Conservation (phyloP, 129 eudicot species). For the Arctium lappa region DNA sequence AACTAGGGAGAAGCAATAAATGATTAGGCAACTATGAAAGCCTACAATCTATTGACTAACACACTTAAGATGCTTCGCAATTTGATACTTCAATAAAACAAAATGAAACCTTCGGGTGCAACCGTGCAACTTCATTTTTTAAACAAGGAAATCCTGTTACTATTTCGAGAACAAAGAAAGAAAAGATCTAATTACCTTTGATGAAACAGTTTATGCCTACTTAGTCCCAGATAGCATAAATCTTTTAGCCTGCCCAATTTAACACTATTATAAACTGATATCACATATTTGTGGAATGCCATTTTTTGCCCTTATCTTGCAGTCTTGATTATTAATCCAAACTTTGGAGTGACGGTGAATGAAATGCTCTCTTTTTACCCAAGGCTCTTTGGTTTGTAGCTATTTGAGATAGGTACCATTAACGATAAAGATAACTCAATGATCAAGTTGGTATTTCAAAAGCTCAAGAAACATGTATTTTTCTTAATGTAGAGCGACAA, state of each 20-base stretch:
- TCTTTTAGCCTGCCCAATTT: background rate
- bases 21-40: background rate
- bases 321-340: background rate
- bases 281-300: background rate
- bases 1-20: too few species aligned
- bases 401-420: background rate
- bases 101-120: background rate
- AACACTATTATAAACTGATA: background rate
- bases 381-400: background rate
- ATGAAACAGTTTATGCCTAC: background rate
- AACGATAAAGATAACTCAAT: background rate
- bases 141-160: background rate
- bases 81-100: background rate
- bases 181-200: background rate
- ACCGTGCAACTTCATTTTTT: background rate
- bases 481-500: background rate
- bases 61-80: background rate
- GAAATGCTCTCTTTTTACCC: background rate
- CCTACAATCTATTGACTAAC: background rate
- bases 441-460: background rate
- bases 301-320: background rate
- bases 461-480: background rate
- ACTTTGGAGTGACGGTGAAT: background rate
- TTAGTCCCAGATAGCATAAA: background rate
- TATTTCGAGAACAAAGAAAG: background rate